Evolutionary conservation across 2,329 filamentous ascomycete genomes (phyloP).

Genomic region (Corniculantispora saksenae): DNA sequence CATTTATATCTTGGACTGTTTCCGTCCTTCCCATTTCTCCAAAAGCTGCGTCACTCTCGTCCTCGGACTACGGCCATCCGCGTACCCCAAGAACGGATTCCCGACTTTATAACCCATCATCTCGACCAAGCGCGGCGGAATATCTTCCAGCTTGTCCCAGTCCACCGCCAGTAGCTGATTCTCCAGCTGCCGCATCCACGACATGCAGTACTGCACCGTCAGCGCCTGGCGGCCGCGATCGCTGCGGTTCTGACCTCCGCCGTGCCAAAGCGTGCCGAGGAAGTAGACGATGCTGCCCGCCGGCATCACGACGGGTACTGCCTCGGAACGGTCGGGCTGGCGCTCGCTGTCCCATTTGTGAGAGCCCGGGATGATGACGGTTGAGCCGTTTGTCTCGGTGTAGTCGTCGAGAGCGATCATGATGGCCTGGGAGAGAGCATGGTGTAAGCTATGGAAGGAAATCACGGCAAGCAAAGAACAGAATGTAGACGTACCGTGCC

Average conservation of each 20-base stretch:
- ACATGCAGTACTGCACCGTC: conserved; percentile 44
- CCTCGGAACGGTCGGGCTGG: conserved; percentile 28
- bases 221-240: conserved; percentile 32
- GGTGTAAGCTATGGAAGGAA: not conserved
- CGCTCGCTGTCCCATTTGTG: conserved; percentile 35
- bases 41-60: conserved; percentile 22
- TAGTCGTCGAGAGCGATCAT: conserved; percentile 35
- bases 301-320: conserved; percentile 35
- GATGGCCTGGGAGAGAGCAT: conserved; percentile 24
- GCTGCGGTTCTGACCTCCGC: conserved; percentile 37
- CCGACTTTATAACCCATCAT: conserved; percentile 29
- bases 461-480: not conserved
- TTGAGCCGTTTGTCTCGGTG: conserved; percentile 36
- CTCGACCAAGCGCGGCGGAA: conserved; percentile 27
- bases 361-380: conserved; percentile 36
- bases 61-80: conserved; percentile 26
- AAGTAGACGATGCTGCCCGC: conserved; percentile 39
- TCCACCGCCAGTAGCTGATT: conserved; percentile 39
- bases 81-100: conserved; percentile 27
- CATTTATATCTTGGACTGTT: not conserved
- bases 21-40: conserved; percentile 18
- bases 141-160: conserved; percentile 26
- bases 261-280: conserved; percentile 39
- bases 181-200: conserved; percentile 40
- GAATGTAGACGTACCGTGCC: conserved; percentile 28